Evolutionary conservation across 2,329 filamentous ascomycete genomes (phyloP), one percentile per base, ranked within the genome.

Genomic region (Torrubiella hemipterigena): DNA sequence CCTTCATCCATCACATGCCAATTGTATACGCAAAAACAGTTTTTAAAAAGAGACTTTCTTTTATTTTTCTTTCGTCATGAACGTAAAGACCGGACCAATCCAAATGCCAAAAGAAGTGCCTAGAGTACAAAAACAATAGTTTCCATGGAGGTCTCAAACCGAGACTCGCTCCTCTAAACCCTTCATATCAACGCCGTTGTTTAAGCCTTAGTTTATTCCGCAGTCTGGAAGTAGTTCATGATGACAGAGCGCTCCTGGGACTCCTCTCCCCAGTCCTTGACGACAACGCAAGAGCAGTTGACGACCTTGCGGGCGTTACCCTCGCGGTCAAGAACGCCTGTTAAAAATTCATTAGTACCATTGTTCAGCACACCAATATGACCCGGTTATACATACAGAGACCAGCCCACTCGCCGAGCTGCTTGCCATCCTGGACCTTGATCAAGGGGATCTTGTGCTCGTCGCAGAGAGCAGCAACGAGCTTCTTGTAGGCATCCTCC

Each of bases 401-500:
- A 71, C 91, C 91, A 61, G 93, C 89, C 91, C 91, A 98, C 75
- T 98, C 91, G 72, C 91, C 91, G 55, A 98, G 74, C 77, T 95
- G 84, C 81, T 98, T 98, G 66, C 91, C 91, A 65, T 98, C 91
- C 50, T 87, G 89, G 45, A 98, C 91, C 84, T 98, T 96, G 78
- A 98, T 98, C 55, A 98, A 73, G 47, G 91, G 91, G 56, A 98
- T 98, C 80, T 95, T 95, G 75, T 98, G 91, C 79, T 98, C 91
- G 45, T 81, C 84, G 83, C 91, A 98, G 40, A 98, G 82, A 42
- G 91, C 91, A 51, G 96, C 83, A 54, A 98, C 89, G 48, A 98
- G 79, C 82, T 98, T 98, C 86, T 98, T 98, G 78, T 98, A 98
- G 49, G 91, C 89, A 69, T 98, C 91, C 78, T 98, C 91, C 74